Percentiles rank a stretch among this genome's conserved stretches.
These are phyloP conservation scores for Sechiopsis laciniata DNA, from an alignment of 306 rosid species.

Conservation along the genomic window DNA sequence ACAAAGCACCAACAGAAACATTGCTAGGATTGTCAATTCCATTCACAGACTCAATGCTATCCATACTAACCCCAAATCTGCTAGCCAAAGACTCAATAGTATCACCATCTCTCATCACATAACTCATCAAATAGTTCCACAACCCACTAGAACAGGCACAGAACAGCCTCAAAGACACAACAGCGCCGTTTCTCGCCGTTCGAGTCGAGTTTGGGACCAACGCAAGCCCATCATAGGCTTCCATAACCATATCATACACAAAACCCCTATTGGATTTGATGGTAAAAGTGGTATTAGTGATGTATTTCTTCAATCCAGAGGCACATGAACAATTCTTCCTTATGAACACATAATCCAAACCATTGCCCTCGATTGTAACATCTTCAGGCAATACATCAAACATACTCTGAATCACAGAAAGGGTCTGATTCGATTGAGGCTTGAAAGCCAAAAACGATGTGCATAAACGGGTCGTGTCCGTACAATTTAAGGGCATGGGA, in stretches of 20 bases:
- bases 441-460: constrained; percentile 80
- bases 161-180: constrained; percentile 68
- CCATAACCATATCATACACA: constrained; percentile 54
- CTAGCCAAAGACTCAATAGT: constrained; percentile 72
- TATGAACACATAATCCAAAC: constrained; percentile 52
- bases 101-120: constrained; percentile 84
- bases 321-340: constrained; percentile 88
- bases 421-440: constrained; percentile 51
- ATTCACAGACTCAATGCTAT: constrained; percentile 73
- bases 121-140: constrained; percentile 91
- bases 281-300: constrained; percentile 68
- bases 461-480: constrained; percentile 68
- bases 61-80: constrained; percentile 95
- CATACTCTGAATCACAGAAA: constrained; percentile 65
- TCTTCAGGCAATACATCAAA: constrained; percentile 77
- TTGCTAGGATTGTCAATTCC: constrained; percentile 71
- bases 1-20: constrained; percentile 74
- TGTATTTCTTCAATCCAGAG: constrained; percentile 43
- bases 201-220: constrained; percentile 53
- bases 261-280: constrained; percentile 62
- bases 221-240: constrained; percentile 73
- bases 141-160: constrained; percentile 87
- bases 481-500: constrained; percentile 59
- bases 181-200: constrained; percentile 58
- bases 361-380: constrained; percentile 66